Evolutionary conservation across 306 rosid species (phyloP).

Genomic region (Bauhinia variegata): DNA sequence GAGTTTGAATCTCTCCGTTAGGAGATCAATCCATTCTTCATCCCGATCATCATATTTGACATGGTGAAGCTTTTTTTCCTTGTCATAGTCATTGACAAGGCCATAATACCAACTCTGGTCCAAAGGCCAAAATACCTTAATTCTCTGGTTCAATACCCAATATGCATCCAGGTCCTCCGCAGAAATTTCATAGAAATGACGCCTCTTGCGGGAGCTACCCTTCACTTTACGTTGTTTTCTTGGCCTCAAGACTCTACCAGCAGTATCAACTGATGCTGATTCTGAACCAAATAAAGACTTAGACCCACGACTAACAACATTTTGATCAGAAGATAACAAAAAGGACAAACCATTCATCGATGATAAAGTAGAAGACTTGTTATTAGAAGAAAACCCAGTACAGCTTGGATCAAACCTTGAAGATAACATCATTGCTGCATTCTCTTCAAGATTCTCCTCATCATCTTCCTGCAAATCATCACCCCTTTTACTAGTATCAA

Average conservation of each 20-base stretch:
- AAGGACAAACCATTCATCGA: conserved; percentile 57
- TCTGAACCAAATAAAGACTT: conserved; percentile 66
- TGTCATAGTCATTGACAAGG: conserved; percentile 67
- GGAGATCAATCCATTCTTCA: conserved; percentile 92
- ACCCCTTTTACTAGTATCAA: conserved; percentile 44
- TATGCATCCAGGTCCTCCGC: conserved; percentile 64
- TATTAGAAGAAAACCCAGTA: conserved; percentile 73
- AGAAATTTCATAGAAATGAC: conserved; percentile 86
- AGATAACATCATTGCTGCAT: conserved; percentile 96
- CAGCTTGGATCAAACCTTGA: conserved; percentile 98
- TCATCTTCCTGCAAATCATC: conserved; percentile 65
- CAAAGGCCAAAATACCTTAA: conserved; percentile 95
- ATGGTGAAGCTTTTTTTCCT: conserved; percentile 70
- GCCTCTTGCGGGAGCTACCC: conserved; percentile 69
- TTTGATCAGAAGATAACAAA: conserved; percentile 55
- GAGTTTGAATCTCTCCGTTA: conserved; percentile 90
- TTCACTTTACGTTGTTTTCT: conserved; percentile 68
- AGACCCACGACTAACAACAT: conserved; percentile 48
- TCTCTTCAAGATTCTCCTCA: conserved; percentile 96
- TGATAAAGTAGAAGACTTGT: conserved; percentile 59
- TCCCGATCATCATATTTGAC: conserved; percentile 94
- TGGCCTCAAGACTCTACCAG: conserved; percentile 79
- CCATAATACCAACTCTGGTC: conserved; percentile 97
- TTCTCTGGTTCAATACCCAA: conserved; percentile 75
- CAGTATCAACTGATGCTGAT: conserved; percentile 70